Evolutionary conservation across 192 early-diverging fungal genomes (phyloP), one percentile per base, ranked within the genome.

Genomic region (Umbelopsis sp.): DNA sequence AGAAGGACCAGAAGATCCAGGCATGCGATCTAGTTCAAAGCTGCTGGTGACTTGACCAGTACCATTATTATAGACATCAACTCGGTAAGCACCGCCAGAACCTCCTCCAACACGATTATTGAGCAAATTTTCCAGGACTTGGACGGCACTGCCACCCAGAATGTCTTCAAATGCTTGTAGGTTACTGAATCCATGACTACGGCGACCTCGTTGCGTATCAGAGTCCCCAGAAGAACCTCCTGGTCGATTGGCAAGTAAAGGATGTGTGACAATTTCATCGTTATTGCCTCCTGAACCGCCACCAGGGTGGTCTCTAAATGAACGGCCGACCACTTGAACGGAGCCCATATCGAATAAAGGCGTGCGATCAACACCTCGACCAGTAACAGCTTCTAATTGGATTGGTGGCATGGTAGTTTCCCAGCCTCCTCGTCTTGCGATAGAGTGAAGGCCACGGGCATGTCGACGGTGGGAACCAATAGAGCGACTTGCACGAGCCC

Each of bases 261-360:
- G 91, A 75, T 93, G 91, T 0, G 87, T 82, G 47, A 86, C 84
- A 45, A 83, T 72, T 71, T 86, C 83, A 68, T 91, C 91, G n/a
- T 79, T 81, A 38, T 72, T 75, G 10, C 80, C 71, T n/a, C 56
- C 56, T 16, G 56, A 62, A 12, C 72, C 73, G 2, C 80, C 71
- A 17, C 79, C 80, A 9, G 78, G 71, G n/a, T 73, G 74, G 7
- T 76, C 74, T 29, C 72, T 68, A 43, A 82, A 70, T 17, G 75
- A 76, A 41, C 84, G 32, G 9, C 81, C 76, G 5, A 84, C 73
- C n/a, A 86, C 67, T 47, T 74, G 51, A 50, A 62, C 56, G 2
- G 56, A 62, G 31, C 56, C 56, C 56, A 62, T 62, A 7, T 62
- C 56, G 14, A 62, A 62, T 17, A 62, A 26, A 17, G 56, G 56